These are phyloP conservation scores for Pulveroboletus sp. DNA, from an alignment of 768 basidiomycete species.

Conservation along the genomic window DNA sequence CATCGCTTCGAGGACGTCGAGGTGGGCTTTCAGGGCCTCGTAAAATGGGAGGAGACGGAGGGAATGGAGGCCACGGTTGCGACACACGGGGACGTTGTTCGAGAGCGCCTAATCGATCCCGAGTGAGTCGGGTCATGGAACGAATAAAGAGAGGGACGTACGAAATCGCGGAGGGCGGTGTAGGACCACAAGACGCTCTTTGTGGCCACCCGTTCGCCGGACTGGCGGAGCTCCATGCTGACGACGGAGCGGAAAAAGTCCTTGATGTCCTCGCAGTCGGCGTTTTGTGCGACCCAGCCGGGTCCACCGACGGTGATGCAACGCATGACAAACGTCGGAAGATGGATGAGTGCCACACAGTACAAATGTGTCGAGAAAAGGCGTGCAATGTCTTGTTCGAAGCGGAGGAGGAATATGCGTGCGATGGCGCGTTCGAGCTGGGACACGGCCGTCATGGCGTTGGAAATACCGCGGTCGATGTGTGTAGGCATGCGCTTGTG, in stretches of 20 bases:
- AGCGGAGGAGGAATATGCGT: slow-evolving; percentile 63
- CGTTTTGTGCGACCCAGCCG: slow-evolving; percentile 66
- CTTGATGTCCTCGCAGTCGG: slow-evolving; percentile 67
- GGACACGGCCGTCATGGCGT: slow-evolving; percentile 59
- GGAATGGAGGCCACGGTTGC: slow-evolving; percentile 64
- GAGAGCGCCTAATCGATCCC: slow-evolving; percentile 53
- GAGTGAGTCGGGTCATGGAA: background rate
- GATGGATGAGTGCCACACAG: slow-evolving; percentile 58
- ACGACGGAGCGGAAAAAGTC: slow-evolving; percentile 71
- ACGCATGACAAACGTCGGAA: slow-evolving; percentile 67
- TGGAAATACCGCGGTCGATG: slow-evolving; percentile 52
- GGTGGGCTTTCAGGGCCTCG: slow-evolving; percentile 56
- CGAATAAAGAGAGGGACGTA: slow-evolving; percentile 29
- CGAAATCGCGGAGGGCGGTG: slow-evolving; percentile 73
- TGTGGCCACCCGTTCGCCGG: slow-evolving; percentile 74
- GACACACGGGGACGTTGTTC: slow-evolving; percentile 65
- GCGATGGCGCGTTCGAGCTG: slow-evolving; percentile 69
- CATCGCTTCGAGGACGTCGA: slow-evolving; percentile 58
- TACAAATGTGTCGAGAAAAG: slow-evolving; percentile 71
- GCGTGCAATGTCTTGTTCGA: slow-evolving; percentile 72
- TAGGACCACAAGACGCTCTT: slow-evolving; percentile 81
- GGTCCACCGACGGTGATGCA: slow-evolving; percentile 61
- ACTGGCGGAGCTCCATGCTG: slow-evolving; percentile 75
- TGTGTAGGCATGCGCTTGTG: slow-evolving; percentile 43
- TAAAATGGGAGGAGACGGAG: slow-evolving; percentile 61